Conservation (phyloP, 2,329 filamentous ascomycete genomes). For the Albifimbria verrucaria region DNA sequence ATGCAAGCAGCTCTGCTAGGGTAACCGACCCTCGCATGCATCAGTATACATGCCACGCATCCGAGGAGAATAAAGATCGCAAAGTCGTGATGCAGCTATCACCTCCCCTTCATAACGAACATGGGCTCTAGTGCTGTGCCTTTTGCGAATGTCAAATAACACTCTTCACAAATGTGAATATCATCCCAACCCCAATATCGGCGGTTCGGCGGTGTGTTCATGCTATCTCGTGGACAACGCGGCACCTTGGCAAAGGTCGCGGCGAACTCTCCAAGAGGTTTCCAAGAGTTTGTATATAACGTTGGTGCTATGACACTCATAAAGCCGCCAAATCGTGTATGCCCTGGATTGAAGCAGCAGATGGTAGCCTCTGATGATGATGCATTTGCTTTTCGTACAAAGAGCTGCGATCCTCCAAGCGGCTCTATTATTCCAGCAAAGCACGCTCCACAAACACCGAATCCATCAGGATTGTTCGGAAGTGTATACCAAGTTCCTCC, state of each 20-base stretch:
- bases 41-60: conserved; percentile 30
- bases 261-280: conserved; percentile 23
- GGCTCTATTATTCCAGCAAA: conserved; percentile 27
- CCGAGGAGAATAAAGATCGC: conserved; percentile 34
- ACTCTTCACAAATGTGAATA: conserved; percentile 32
- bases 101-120: conserved; percentile 24
- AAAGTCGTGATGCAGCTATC: conserved; percentile 22
- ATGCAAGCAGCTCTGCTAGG: conserved; percentile 20
- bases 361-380: conserved; percentile 14
- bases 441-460: conserved; percentile 34
- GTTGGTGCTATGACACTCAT: conserved; percentile 19
- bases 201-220: conserved; percentile 8
- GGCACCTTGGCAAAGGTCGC: conserved; percentile 25
- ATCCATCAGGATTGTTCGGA: conserved; percentile 24
- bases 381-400: conserved; percentile 19
- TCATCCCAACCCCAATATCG: conserved; percentile 34
- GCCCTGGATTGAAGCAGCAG: conserved; percentile 30
- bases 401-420: conserved; percentile 24
- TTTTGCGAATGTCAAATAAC: conserved; percentile 29
- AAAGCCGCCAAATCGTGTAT: conserved; percentile 22
- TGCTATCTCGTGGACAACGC: conserved; percentile 16
- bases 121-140: conserved; percentile 20
- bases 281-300: conserved; percentile 21
- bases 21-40: conserved; percentile 20
- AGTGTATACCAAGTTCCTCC: conserved; percentile 31